Conservation (phyloP, 805 yeast species). For the Candida yuanshanica region DNA sequence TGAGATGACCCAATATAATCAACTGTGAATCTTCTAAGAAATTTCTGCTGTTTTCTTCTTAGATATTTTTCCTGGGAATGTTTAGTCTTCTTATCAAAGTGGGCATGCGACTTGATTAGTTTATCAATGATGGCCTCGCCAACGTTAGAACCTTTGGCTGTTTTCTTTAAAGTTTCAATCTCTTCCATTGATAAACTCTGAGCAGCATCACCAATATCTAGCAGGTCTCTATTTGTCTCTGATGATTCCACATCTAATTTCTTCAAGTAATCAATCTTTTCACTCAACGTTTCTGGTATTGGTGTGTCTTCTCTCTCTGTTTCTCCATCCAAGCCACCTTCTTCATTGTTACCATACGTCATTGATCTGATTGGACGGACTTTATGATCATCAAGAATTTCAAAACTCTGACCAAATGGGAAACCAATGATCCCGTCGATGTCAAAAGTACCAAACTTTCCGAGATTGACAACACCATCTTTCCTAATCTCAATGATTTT, state of each 20-base stretch:
- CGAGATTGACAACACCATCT: slow-evolving; percentile 62
- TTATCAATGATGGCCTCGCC: slow-evolving; percentile 78
- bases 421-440: slow-evolving; percentile 73
- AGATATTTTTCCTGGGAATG: slow-evolving; percentile 90
- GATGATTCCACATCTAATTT: slow-evolving; percentile 37
- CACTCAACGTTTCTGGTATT: slow-evolving; percentile 19
- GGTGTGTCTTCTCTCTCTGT: slow-evolving; percentile 31
- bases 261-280: slow-evolving; percentile 23
- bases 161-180: slow-evolving; percentile 73
- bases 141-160: slow-evolving; percentile 50
- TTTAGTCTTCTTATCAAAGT: slow-evolving; percentile 82
- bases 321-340: slow-evolving; percentile 24
- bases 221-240: slow-evolving; percentile 58
- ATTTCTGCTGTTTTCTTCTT: slow-evolving; percentile 88
- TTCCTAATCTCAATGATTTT: slow-evolving; percentile 65
- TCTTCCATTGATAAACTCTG: slow-evolving; percentile 77
- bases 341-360: slow-evolving; percentile 27
- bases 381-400: slow-evolving; percentile 54
- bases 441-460: slow-evolving; percentile 85
- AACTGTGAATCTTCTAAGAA: slow-evolving; percentile 77
- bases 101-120: slow-evolving; percentile 78
- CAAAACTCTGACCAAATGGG: slow-evolving; percentile 87
- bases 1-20: slow-evolving; percentile 68
- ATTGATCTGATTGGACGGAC: slow-evolving; percentile 45
- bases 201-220: slow-evolving; percentile 60